Evolutionary conservation across 768 basidiomycete species (phyloP), one percentile per base, ranked within the genome.

Genomic region (Ephemerocybe angulata): DNA sequence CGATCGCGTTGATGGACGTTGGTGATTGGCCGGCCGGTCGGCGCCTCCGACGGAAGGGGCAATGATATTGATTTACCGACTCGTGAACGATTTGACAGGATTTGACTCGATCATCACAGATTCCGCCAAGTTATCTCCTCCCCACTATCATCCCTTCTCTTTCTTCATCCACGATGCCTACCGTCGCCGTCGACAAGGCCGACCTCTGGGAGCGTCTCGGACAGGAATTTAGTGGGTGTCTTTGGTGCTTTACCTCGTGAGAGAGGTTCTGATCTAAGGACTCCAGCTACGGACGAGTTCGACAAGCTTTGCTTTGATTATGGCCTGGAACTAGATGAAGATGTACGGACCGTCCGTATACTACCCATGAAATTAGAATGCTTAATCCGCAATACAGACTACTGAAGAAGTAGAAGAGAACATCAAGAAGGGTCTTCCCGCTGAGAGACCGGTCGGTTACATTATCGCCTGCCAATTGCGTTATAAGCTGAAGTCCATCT

Each of bases 301-400:
- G 97, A 98, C 74, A 84, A 84, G 67, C 81, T 98, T 50, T 90
- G 92, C 63, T 99, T 99, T 75, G 93, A 98, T 61, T 99, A 95
- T 72, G 97, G 97, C 53, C 76, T 99, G 44, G 97, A 99, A 74
- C 78, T 98, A 30, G 97, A 99, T 66, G 97, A 97, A 73, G 97
- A 99, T 74, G 96, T 98, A 66, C 61, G 88, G 77, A 27, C 38
- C 7, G 25, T 22, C 41, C 50, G 47, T 52, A 15, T 51, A 17
- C 8, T 7, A 31, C 4, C 3, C 13, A 51, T 30, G 17, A 6
- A 17, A 4, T 19, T 29, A 13, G 35, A 13, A 53, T 50, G 27
- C 52, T 56, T 57, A 57, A 50, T 21, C 8, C 29, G 33, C 28
- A 38, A 28, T 37, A 21, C 60, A 97, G 94, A 98, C 94, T 24